Percentiles rank a stretch among this genome's conserved stretches.
These are phyloP conservation scores for Fraxinus greggii DNA, from an alignment of 305 asterid species.

Conservation along the genomic window DNA sequence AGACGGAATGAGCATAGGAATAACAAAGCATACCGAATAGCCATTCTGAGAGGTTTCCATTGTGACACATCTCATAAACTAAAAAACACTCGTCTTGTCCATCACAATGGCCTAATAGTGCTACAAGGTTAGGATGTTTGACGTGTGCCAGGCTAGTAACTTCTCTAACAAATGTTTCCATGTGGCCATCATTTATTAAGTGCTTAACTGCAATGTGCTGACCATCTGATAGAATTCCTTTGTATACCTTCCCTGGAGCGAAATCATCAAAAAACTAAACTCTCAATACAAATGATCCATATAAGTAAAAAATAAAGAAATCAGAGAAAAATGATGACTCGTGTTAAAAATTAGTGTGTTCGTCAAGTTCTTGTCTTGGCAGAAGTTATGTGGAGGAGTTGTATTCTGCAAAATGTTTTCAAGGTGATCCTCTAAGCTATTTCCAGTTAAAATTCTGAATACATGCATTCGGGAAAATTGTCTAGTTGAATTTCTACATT, in stretches of 20 bases:
- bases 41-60: conserved; percentile 85
- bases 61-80: conserved; percentile 69
- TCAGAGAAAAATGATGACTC: neutral
- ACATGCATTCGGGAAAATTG: neutral
- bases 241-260: conserved; percentile 67
- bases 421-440: neutral
- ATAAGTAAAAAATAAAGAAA: neutral
- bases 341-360: neutral
- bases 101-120: conserved; percentile 64
- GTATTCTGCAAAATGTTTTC: neutral
- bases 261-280: conserved; percentile 5
- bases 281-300: neutral
- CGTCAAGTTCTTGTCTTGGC: neutral
- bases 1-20: neutral
- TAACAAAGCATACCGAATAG: conserved; percentile 45
- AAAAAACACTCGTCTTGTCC: conserved; percentile 79
- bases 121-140: conserved; percentile 73
- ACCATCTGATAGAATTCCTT: conserved; percentile 52
- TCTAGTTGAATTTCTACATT: neutral
- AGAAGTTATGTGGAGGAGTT: neutral
- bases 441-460: neutral
- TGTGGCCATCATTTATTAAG: conserved; percentile 68
- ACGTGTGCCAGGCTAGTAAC: conserved; percentile 74
- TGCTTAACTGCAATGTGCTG: conserved; percentile 66
- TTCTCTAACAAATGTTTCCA: conserved; percentile 82